Percentiles rank a stretch among this genome's conserved stretches.
phyloP scores from a whole-genome alignment of 331 rosid species.

The Acacia concinna region DNA sequence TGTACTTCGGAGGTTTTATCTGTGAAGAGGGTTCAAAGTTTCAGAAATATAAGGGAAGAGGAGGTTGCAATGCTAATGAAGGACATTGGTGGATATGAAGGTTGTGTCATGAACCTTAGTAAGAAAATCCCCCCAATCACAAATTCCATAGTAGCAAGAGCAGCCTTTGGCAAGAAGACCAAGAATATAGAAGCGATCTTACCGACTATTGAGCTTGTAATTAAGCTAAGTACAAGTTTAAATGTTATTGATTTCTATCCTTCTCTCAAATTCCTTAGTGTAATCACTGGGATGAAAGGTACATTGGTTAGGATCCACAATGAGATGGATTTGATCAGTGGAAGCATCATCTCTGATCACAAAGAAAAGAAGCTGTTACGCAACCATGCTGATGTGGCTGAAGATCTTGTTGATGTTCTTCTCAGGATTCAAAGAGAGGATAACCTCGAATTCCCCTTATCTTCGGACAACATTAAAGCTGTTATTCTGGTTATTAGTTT shows the following conservation, averaged over 20 bases:
- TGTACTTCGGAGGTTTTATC: background rate
- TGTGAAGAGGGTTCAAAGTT: background rate
- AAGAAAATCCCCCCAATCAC: background rate
- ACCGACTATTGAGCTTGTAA: background rate
- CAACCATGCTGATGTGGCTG: background rate
- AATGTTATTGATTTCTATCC: background rate
- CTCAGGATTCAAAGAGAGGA: background rate
- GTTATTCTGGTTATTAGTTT: background rate
- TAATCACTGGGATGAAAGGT: background rate
- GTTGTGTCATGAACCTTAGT: slow-evolving; percentile 8
- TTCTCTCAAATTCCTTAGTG: background rate
- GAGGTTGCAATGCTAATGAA: background rate
- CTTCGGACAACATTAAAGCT: background rate
- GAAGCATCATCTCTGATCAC: background rate
- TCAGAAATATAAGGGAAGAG: slow-evolving; percentile 29
- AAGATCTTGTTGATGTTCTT: background rate
- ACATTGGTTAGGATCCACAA: background rate
- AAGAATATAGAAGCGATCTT: background rate
- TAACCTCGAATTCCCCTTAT: background rate
- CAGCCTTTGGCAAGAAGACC: slow-evolving; percentile 29
- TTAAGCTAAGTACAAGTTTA: background rate
- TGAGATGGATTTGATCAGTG: background rate
- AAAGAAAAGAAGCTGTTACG: background rate
- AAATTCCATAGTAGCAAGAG: background rate
- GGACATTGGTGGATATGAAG: background rate